A percentile compares a stretch with the other conserved stretches of the same genome.
Conservation (phyloP, 23 red algal species). For the Gracilariopsis chorda region DNA sequence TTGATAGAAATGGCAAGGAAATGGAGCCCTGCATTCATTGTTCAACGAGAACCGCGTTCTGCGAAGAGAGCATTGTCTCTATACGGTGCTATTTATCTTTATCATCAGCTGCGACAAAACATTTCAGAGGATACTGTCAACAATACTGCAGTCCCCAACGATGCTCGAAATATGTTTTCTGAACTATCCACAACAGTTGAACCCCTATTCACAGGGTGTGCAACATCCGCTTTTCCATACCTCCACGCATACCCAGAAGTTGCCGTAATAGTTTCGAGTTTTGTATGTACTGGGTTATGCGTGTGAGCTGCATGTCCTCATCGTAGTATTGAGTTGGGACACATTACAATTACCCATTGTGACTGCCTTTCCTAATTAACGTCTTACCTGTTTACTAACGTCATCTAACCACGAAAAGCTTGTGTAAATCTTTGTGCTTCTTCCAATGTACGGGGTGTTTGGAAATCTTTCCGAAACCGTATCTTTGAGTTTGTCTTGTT, state of each 20-base stretch:
- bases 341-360: too few relatives aligned
- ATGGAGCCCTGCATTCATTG: conserved; percentile 18
- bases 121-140: neutral
- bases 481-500: neutral
- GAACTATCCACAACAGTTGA: neutral
- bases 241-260: conserved; percentile 43
- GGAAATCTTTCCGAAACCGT: too few relatives aligned
- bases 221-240: neutral
- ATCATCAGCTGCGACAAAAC: neutral
- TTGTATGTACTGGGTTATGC: conserved; percentile 37
- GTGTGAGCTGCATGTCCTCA: too few relatives aligned
- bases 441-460: too few relatives aligned
- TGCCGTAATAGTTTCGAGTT: conserved; percentile 19
- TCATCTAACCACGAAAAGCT: too few relatives aligned
- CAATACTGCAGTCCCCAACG: neutral
- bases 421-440: too few relatives aligned
- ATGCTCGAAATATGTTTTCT: neutral
- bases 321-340: too few relatives aligned
- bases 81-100: neutral
- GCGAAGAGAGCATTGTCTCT: neutral
- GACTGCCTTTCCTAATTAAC: too few relatives aligned
- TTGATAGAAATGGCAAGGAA: neutral
- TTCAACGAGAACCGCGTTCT: neutral
- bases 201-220: conserved; percentile 31
- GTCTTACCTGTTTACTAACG: too few relatives aligned